Conservation (phyloP, 306 rosid genomes). For the Prunus kanzakura region DNA sequence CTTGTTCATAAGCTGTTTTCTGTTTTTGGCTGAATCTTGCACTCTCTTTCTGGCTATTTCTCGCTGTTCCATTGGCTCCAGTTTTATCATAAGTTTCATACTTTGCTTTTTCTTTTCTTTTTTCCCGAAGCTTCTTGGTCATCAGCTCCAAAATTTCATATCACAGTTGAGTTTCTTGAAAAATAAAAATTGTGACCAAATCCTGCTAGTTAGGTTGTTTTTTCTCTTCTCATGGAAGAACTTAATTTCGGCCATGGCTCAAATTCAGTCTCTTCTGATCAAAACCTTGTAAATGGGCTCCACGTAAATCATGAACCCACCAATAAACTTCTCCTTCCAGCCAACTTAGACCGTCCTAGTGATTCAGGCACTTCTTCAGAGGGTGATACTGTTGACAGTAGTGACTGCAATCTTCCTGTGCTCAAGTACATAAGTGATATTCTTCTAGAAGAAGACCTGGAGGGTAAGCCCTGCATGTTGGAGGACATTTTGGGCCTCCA, state of each 20-base stretch:
- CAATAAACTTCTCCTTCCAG: slow-evolving; percentile 18
- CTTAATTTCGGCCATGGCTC: slow-evolving; percentile 38
- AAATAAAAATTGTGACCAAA: neutral
- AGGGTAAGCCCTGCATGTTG: slow-evolving; percentile 21
- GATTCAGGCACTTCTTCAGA: slow-evolving; percentile 23
- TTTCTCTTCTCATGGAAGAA: slow-evolving; percentile 24
- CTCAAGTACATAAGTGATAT: slow-evolving; percentile 33
- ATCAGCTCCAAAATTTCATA: neutral
- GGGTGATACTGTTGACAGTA: slow-evolving; percentile 24
- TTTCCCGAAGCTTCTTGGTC: neutral
- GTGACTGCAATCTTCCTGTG: slow-evolving; percentile 27
- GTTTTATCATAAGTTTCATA: neutral
- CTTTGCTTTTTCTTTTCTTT: too few relatives aligned
- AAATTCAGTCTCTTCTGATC: slow-evolving; percentile 23
- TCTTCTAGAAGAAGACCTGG: slow-evolving; percentile 34
- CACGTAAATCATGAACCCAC: slow-evolving; percentile 25
- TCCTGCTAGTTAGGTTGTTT: neutral
- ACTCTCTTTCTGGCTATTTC: neutral
- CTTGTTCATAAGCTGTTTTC: neutral
- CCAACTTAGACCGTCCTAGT: slow-evolving; percentile 10
- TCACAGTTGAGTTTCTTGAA: neutral
- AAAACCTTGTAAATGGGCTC: slow-evolving; percentile 26
- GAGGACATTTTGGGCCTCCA: slow-evolving; percentile 30
- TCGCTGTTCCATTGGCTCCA: neutral
- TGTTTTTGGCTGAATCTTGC: neutral